A percentile compares a stretch with the other conserved stretches of the same genome.
phyloP scores from a whole-genome alignment of 108 stramenopile species.

The Nitzschia inconspicua region DNA sequence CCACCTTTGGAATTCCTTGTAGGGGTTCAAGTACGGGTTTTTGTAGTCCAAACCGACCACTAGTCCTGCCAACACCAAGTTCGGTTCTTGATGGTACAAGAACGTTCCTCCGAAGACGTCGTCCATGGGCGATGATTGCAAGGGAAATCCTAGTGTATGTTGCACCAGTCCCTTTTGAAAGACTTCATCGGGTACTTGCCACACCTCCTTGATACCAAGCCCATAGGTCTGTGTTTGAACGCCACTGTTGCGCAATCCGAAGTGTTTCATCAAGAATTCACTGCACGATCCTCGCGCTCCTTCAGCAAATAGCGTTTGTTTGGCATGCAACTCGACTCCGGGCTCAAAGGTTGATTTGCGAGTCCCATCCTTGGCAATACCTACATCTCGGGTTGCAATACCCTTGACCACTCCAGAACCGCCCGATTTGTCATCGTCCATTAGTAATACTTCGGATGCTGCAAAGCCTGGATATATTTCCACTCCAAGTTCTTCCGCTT shows the following conservation, averaged over 20 bases:
- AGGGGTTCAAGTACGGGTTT: conserved; percentile 98
- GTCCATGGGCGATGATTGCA: conserved; percentile 69
- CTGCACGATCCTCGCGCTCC: conserved; percentile 95
- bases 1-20: conserved; percentile 97
- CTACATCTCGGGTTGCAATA: conserved; percentile 97
- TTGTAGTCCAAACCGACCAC: conserved; percentile 98
- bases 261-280: conserved; percentile 89
- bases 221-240: conserved; percentile 91
- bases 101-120: conserved; percentile 95
- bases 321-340: conserved; percentile 93
- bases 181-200: conserved; percentile 92
- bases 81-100: conserved; percentile 94
- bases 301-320: conserved; percentile 98
- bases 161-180: conserved; percentile 94
- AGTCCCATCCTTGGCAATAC: conserved; percentile 90
- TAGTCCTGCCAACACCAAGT: conserved; percentile 91
- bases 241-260: conserved; percentile 78
- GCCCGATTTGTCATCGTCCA: conserved; percentile 19
- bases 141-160: conserved; percentile 97
- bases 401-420: conserved; percentile 56
- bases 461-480: conserved; percentile 99
- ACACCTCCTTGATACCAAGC: conserved; percentile 99
- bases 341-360: conserved; percentile 93
- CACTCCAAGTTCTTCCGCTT: conserved; percentile 97
- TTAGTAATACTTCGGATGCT: conserved; percentile 90